These are phyloP conservation scores for Tricholoma bakamatsutake DNA, from an alignment of 768 basidiomycete genomes.

Conservation along the genomic window DNA sequence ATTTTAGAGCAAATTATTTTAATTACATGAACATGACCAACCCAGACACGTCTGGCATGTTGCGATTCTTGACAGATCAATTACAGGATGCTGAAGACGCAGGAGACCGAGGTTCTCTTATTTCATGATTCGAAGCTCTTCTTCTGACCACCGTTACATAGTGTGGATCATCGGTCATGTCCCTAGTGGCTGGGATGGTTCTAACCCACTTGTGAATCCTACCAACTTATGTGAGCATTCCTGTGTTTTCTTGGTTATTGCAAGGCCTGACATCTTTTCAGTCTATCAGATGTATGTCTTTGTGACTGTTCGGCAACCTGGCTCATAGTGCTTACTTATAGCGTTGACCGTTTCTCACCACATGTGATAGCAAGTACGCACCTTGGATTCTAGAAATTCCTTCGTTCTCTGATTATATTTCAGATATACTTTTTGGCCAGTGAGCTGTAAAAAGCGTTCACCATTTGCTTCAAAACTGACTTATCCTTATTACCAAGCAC, in stretches of 20 bases:
- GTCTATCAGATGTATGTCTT: slow-evolving; percentile 34
- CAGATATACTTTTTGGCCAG: slow-evolving; percentile 77
- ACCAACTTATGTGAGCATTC: slow-evolving; percentile 58
- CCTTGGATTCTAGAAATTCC: neutral
- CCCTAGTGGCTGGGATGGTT: slow-evolving; percentile 64
- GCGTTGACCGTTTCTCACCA: slow-evolving; percentile 72
- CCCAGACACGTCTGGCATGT: slow-evolving; percentile 69
- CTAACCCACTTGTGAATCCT: slow-evolving; percentile 55
- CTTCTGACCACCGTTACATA: slow-evolving; percentile 12
- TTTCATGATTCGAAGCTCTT: neutral
- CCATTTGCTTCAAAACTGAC: neutral
- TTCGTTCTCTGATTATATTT: slow-evolving; percentile 3
- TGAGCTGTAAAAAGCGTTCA: slow-evolving; percentile 9
- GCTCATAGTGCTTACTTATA: slow-evolving; percentile 17
- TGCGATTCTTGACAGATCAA: slow-evolving; percentile 73
- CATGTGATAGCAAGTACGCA: slow-evolving; percentile 69
- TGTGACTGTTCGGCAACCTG: slow-evolving; percentile 5
- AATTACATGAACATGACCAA: slow-evolving; percentile 71
- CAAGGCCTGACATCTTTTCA: slow-evolving; percentile 4
- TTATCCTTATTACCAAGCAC: slow-evolving; percentile 24
- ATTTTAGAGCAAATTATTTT: slow-evolving; percentile 56
- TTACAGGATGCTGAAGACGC: slow-evolving; percentile 74
- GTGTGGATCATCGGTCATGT: slow-evolving; percentile 56
- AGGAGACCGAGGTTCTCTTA: slow-evolving; percentile 52
- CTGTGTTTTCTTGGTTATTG: neutral